Base-by-base conservation (phyloP, 129 eudicot species). In the Logfia minima region DNA sequence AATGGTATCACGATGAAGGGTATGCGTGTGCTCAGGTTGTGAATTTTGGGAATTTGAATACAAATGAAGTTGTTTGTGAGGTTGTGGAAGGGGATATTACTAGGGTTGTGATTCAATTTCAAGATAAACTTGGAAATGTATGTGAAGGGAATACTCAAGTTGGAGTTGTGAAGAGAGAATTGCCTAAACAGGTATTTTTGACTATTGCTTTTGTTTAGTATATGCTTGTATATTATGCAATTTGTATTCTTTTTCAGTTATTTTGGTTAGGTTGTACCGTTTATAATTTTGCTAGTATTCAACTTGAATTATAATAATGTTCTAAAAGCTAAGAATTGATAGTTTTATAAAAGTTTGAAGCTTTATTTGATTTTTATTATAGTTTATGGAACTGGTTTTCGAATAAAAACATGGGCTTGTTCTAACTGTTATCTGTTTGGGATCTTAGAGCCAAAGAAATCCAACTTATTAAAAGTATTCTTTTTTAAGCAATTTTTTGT, bases 1-100 rank as follows among this genome's bases (percentile, higher is more conserved):
- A 86, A 41, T 91, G 97, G 97, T 94, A 94, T 68, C 96, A 91
- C 59, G 98, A 94, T 21, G 86, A 91, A 63, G 98, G 98, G 68
- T 91, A 91, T 76, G 93, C 89, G 0, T 87, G 92, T 75, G 97
- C 97, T 5, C 93, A 89, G 66, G 98, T 94, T 22, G 89, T 87
- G 79, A 94, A 94, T 78, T 94, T 94, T 66, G 97, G 97, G 80
- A 89, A 94, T 78, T 82, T 94, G 89, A 86, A 91, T 85, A 87
- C 90, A 0, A 86, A 84, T 61, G 93, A 94, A 68, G 89, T 94
- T 62, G 97, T 94, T 43, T 94, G 98, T 78, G 98, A 94, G 85
- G 98, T 94, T 55, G 96, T 86, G 74, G 97, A 94, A 74, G 98
- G 98, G 31, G 98, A 94, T 87, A 87, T 94, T 65, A 94, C 89